phyloP scores from a whole-genome alignment of 352 stramenopile genomes.

The Thraustotheca clavata region DNA sequence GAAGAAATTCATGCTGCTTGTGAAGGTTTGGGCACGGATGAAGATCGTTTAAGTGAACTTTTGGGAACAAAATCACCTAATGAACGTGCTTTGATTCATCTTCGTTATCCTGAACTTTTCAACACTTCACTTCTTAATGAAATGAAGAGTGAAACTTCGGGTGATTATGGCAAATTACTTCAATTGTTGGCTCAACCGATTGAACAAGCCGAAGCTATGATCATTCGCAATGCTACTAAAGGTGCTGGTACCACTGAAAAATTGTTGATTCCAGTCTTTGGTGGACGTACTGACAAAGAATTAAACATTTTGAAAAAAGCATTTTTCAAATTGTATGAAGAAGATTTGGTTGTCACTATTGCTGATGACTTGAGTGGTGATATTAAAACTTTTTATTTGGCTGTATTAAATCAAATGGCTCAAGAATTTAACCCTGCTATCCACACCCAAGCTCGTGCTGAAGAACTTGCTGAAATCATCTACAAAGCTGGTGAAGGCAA shows the following conservation, averaged over 20 bases:
- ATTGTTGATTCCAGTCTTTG: slow-evolving; percentile 53
- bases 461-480: slow-evolving; percentile 46
- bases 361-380: slow-evolving; percentile 54
- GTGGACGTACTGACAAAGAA: slow-evolving; percentile 65
- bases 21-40: slow-evolving; percentile 51
- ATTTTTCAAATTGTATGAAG: slow-evolving; percentile 68
- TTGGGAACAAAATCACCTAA: slow-evolving; percentile 37
- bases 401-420: slow-evolving; percentile 42
- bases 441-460: slow-evolving; percentile 48
- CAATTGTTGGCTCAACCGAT: slow-evolving; percentile 45
- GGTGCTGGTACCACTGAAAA: slow-evolving; percentile 47
- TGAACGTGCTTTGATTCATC: slow-evolving; percentile 38
- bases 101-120: slow-evolving; percentile 54
- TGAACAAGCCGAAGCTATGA: slow-evolving; percentile 47
- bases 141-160: slow-evolving; percentile 56
- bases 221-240: slow-evolving; percentile 54
- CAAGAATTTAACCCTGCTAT: slow-evolving; percentile 37
- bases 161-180: slow-evolving; percentile 48
- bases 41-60: slow-evolving; percentile 46
- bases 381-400: slow-evolving; percentile 54
- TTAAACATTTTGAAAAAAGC: slow-evolving; percentile 62
- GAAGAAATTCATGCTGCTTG: slow-evolving; percentile 64
- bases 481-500: slow-evolving; percentile 64
- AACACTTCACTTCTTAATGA: slow-evolving; percentile 38
- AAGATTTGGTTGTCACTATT: slow-evolving; percentile 58